phyloP scores from a whole-genome alignment of 371 early-diverging fungal genomes.

The Dinochytrium kinnereticum region DNA sequence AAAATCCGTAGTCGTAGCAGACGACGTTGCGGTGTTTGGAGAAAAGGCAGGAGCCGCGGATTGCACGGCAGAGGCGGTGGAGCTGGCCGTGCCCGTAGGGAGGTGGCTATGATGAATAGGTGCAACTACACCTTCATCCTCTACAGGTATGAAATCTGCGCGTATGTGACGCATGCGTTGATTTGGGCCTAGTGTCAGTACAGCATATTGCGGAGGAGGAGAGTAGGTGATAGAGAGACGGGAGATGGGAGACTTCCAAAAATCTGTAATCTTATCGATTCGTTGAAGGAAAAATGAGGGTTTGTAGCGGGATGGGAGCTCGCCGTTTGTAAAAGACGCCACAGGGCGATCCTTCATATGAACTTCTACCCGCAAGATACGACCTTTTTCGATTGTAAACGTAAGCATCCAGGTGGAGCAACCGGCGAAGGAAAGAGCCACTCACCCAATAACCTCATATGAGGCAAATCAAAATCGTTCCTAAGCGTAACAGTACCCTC shows the following conservation, averaged over 20 bases:
- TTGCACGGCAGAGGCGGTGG: neutral
- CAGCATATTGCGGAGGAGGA: slow-evolving; percentile 41
- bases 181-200: slow-evolving; percentile 2
- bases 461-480: slow-evolving; percentile 39
- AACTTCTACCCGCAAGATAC: slow-evolving; percentile 36
- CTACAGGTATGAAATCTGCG: slow-evolving; percentile 33
- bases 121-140: slow-evolving; percentile 7
- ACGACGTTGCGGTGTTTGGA: neutral
- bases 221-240: slow-evolving; percentile 40
- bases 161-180: slow-evolving; percentile 20
- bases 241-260: slow-evolving; percentile 41
- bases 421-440: neutral
- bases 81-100: neutral
- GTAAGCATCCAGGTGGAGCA: slow-evolving; percentile 6
- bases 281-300: slow-evolving; percentile 42
- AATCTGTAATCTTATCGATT: slow-evolving; percentile 44
- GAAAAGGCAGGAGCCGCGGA: neutral
- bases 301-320: slow-evolving; percentile 48
- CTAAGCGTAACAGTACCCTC: slow-evolving; percentile 36
- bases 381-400: slow-evolving; percentile 23
- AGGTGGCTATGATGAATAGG: neutral
- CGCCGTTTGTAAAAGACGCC: slow-evolving; percentile 40
- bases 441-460: slow-evolving; percentile 35
- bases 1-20: neutral
- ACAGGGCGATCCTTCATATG: slow-evolving; percentile 23